Conservation (phyloP, 2,329 filamentous ascomycete species). For the Botryotinia narcissicola region DNA sequence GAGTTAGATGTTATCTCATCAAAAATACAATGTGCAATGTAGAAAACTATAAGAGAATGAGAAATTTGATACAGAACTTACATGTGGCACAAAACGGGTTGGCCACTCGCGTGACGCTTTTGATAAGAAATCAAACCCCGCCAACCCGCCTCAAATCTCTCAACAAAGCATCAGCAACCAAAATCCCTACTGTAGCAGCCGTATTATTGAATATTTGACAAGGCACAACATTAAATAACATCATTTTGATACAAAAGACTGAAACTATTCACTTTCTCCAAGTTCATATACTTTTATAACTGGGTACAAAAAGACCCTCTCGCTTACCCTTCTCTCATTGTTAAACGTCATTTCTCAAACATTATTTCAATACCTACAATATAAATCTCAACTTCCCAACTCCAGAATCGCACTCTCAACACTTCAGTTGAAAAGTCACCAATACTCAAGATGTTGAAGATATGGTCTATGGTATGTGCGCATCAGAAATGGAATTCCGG, state of each 20-base stretch:
- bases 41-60: background rate
- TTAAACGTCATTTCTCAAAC: background rate
- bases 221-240: background rate
- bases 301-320: background rate
- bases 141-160: background rate
- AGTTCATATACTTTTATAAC: background rate
- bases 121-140: slow-evolving; percentile 19
- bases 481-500: background rate
- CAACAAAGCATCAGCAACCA: slow-evolving; percentile 10
- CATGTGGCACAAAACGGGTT: background rate
- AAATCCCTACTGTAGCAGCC: background rate
- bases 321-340: background rate
- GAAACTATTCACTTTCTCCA: background rate
- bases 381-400: background rate
- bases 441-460: slow-evolving; percentile 82
- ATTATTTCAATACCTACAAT: background rate
- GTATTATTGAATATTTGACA: background rate
- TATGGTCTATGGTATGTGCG: slow-evolving; percentile 89
- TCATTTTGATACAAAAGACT: background rate
- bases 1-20: background rate
- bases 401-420: background rate
- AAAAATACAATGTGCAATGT: background rate
- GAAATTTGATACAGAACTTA: background rate
- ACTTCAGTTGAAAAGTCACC: background rate
- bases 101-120: slow-evolving; percentile 2